Evolutionary conservation across 768 basidiomycete genomes (phyloP).

Genomic region (Pleurotus ostreatus): DNA sequence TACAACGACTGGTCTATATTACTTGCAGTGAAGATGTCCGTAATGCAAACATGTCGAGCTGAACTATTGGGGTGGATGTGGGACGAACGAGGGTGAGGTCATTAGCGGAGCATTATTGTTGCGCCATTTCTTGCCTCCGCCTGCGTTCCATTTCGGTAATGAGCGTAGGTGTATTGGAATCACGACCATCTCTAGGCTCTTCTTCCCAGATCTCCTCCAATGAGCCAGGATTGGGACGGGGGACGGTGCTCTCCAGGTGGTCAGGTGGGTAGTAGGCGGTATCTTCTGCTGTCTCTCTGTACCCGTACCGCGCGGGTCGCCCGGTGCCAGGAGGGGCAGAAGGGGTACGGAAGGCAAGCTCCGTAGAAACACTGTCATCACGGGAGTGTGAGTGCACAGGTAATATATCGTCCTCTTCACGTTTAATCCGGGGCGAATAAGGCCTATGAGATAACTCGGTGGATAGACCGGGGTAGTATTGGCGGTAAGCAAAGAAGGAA

Average conservation of each 20-base stretch:
- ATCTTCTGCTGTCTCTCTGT: conserved; percentile 7
- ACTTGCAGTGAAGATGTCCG: background rate
- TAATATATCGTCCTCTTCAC: conserved; percentile 36
- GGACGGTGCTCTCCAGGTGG: conserved; percentile 31
- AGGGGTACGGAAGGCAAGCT: conserved; percentile 1
- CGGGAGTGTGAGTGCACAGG: conserved; percentile 29
- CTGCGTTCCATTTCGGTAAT: conserved; percentile 2
- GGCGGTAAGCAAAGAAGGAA: conserved; percentile 75
- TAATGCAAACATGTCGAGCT: background rate
- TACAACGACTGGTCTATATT: no score
- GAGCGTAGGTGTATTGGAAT: background rate
- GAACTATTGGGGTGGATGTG: background rate
- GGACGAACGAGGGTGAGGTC: background rate
- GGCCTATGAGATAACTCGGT: conserved; percentile 65
- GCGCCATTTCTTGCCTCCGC: background rate
- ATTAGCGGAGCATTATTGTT: background rate
- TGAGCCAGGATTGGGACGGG: conserved; percentile 21
- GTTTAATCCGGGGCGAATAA: conserved; percentile 61
- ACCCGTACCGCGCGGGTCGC: background rate
- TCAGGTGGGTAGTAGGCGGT: conserved; percentile 7
- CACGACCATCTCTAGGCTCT: conserved; percentile 5
- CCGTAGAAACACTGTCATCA: conserved; percentile 13
- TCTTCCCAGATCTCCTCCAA: conserved; percentile 24
- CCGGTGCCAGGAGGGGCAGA: conserved; percentile 13
- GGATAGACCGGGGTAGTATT: conserved; percentile 76